Percentiles rank a stretch among this genome's conserved stretches.
phyloP scores from a whole-genome alignment of 1,284 basidiomycete species.

The Uromyces viciae-fabae region DNA sequence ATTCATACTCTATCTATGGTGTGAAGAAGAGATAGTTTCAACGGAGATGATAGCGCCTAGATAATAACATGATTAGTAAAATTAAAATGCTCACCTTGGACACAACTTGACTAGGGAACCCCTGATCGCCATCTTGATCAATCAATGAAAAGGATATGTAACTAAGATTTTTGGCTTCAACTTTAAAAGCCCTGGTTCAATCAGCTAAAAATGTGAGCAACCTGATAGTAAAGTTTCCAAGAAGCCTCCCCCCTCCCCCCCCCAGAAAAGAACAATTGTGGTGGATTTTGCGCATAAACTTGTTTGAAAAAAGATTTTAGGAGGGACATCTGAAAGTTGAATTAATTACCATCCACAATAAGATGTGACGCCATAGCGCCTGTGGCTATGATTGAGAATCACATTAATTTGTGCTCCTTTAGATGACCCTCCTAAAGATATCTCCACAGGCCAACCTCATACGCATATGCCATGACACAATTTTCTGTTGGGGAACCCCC shows the following conservation, averaged over 20 bases:
- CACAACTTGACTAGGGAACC: constrained; percentile 30
- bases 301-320: not conserved
- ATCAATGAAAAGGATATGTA: constrained; percentile 30
- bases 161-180: constrained; percentile 32
- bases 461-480: too few relatives aligned
- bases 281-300: not conserved
- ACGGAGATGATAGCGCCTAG: not conserved
- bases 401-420: too few relatives aligned
- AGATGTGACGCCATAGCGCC: too few relatives aligned
- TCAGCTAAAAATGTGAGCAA: not conserved
- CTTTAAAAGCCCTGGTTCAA: constrained; percentile 25
- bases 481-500: too few relatives aligned
- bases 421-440: too few relatives aligned
- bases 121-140: constrained; percentile 35
- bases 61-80: not conserved
- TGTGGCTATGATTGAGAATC: too few relatives aligned
- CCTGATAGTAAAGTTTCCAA: too few relatives aligned
- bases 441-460: too few relatives aligned
- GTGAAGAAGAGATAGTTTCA: not conserved
- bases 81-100: constrained; percentile 22
- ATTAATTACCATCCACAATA: too few relatives aligned
- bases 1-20: constrained; percentile 60
- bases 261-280: too few relatives aligned
- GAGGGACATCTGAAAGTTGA: not conserved
- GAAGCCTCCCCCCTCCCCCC: too few relatives aligned